A percentile compares a stretch with the other conserved stretches of the same genome.
phyloP scores from a whole-genome alignment of 139 green algal species.

The Haematococcus lacustris region DNA sequence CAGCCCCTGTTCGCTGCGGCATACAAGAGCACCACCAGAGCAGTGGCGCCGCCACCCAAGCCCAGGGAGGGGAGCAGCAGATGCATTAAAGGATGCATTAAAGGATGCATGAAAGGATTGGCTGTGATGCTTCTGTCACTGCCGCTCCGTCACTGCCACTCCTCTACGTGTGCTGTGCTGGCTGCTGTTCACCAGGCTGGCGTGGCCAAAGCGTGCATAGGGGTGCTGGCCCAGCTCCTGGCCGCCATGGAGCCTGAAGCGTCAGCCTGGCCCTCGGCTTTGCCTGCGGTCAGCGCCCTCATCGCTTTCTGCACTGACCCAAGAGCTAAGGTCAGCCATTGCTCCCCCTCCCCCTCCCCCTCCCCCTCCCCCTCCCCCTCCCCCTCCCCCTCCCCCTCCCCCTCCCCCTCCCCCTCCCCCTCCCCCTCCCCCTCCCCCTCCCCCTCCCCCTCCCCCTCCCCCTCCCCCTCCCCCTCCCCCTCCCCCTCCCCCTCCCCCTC shows the following conservation, averaged over 20 bases:
- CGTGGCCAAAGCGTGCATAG: conserved; percentile 41
- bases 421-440: too few species aligned
- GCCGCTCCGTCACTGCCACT: too few species aligned
- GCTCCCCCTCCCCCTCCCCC: too few species aligned
- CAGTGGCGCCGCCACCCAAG: neutral
- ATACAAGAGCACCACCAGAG: neutral
- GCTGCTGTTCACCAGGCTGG: conserved; percentile 24
- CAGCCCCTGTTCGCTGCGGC: too few species aligned
- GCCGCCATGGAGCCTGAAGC: conserved; percentile 39
- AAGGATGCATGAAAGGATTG: neutral
- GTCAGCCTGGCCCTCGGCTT: conserved; percentile 30
- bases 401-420: neutral
- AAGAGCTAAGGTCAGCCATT: conserved; percentile 62
- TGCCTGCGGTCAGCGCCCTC: conserved; percentile 23
- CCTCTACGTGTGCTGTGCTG: neutral
- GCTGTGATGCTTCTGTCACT: neutral
- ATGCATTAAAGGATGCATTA: neutral
- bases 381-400: neutral
- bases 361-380: neutral
- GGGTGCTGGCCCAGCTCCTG: conserved; percentile 50
- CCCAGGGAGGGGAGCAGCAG: neutral
- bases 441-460: too few species aligned
- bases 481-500: too few species aligned
- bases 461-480: too few species aligned
- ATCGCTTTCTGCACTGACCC: conserved; percentile 42